phyloP scores from a whole-genome alignment of 176 grass and related monocot genomes.

The Poa annua region DNA sequence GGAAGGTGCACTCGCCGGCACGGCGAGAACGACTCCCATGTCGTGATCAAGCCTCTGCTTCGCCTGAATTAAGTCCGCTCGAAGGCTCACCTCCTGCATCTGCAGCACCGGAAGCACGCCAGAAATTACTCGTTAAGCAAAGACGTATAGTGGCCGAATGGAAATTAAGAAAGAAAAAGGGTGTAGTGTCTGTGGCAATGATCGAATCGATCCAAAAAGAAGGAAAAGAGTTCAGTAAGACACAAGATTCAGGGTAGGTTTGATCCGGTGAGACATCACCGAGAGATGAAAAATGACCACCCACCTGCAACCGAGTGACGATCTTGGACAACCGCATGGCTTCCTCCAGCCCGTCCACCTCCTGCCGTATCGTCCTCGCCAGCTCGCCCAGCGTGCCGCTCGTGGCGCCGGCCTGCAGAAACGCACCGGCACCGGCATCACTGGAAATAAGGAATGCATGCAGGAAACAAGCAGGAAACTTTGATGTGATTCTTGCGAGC shows the following conservation, averaged over 20 bases:
- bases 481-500: neutral
- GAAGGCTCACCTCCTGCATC: constrained; percentile 80
- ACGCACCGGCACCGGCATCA: neutral
- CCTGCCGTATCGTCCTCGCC: constrained; percentile 52
- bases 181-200: constrained; percentile 11
- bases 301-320: constrained; percentile 65
- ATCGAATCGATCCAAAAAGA: constrained; percentile 19
- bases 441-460: neutral
- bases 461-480: neutral
- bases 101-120: constrained; percentile 29
- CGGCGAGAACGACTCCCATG: neutral
- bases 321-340: constrained; percentile 58
- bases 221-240: neutral
- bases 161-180: neutral
- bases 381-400: constrained; percentile 55
- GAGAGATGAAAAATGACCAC: constrained; percentile 20
- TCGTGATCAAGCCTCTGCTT: constrained; percentile 41
- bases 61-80: constrained; percentile 71
- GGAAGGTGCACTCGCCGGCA: neutral
- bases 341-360: constrained; percentile 77
- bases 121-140: neutral
- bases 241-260: neutral
- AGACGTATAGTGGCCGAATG: neutral
- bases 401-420: constrained; percentile 52
- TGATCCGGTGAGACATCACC: constrained; percentile 19